Base-by-base conservation (phyloP, 1,284 basidiomycete species). In the Malassezia cuniculi region DNA sequence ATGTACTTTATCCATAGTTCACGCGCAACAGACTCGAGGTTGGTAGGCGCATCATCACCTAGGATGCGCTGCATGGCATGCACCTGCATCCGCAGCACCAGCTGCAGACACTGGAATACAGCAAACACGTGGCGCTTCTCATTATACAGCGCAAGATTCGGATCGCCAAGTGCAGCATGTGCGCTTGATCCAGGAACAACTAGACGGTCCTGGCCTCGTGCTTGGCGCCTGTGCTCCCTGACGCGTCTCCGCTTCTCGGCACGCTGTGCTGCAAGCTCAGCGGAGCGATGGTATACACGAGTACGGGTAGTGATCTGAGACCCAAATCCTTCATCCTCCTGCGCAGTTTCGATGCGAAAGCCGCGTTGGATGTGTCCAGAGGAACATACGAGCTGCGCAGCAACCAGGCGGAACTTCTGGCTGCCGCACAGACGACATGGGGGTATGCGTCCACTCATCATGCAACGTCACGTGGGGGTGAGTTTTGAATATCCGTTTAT, bases 21-120 rank as follows among this genome's bases (percentile, higher is more conserved):
- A 17, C 54, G 51, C 10, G 48, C 43, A 1, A 34, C 27, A 20
- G 33, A 36, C 36, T 36, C 22, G 11, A 24, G 22, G 7, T 24
- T 6, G 7, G 22, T 11, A 6, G 18, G 26, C 36, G 8, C 24
- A 8, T 21, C 27, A n/a, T 10, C 16, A 12, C 15, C 17, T 19
- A 30, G 31, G 5, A 37, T 9, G 5, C 8, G 15, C 11, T 25
- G 19, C 16, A 53, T 22, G 6, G 50, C 47, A 3, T 36, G 29
- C 26, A 57, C 20, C 38, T 57, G 55, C 10, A 41, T 31, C 1
- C 55, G 46, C 9, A 57, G 42, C 15, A 57, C 16, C 12, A 54
- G 32, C 27, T 57, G 55, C n/a, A 49, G 25, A 22, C 37, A 39
- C 28, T 57, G 48, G 25, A 45, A 12, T 12, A 32, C 27, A 8